Evolutionary conservation across 2,329 filamentous ascomycete genomes (phyloP).

Genomic region (Fusarium protoensiforme): DNA sequence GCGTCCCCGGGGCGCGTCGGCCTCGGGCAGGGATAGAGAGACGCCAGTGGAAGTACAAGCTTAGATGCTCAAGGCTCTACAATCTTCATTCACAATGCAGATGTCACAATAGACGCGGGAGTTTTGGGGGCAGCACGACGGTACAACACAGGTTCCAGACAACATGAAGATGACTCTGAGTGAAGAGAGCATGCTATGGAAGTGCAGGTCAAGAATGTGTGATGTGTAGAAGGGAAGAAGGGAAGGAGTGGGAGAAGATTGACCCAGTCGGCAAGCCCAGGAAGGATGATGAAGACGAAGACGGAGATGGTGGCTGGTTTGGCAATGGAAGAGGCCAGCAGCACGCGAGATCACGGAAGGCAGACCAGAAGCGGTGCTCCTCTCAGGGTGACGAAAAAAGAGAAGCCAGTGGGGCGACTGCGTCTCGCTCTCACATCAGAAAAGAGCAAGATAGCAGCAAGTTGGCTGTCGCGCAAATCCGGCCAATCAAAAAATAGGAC

Average conservation of each 20-base stretch:
- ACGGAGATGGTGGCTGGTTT: neutral
- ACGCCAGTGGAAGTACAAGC: neutral
- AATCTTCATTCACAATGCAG: neutral
- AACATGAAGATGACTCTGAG: neutral
- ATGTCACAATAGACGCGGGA: neutral
- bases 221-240: slow-evolving; percentile 35
- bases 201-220: neutral
- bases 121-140: neutral
- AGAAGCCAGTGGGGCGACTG: slow-evolving; percentile 2
- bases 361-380: neutral
- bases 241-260: slow-evolving; percentile 18
- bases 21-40: neutral
- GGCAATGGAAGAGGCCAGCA: neutral
- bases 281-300: slow-evolving; percentile 1
- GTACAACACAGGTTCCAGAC: neutral
- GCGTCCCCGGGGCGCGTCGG: slow-evolving; percentile 15
- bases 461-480: neutral
- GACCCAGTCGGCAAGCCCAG: slow-evolving; percentile 18
- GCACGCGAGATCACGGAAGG: neutral
- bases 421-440: slow-evolving; percentile 16
- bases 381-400: slow-evolving; percentile 27
- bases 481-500: slow-evolving; percentile 36
- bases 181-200: neutral
- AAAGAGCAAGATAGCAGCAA: slow-evolving; percentile 6
- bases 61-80: neutral